Base-by-base conservation (phyloP, 768 basidiomycete species). In the Russula ochroleuca region DNA sequence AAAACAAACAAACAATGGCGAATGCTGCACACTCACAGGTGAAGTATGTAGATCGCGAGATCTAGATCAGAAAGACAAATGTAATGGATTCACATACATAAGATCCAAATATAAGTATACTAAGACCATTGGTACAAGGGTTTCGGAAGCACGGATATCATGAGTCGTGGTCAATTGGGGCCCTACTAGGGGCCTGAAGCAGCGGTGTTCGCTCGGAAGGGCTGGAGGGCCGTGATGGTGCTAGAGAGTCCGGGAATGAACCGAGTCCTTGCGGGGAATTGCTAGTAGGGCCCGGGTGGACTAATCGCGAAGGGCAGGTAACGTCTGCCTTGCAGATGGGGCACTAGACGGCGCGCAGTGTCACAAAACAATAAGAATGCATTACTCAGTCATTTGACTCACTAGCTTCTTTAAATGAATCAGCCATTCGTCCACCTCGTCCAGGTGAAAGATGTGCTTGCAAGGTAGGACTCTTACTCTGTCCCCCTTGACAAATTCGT, bases 241-340 rank as follows among this genome's bases (percentile, higher is more conserved):
- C 15, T 13, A 57, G 57, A 55, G 57, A 45, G 45, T 47, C 35
- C 25, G 47, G 14, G 5, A 57, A 41, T 35, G 57, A 37, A 55
- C 17, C 35, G 43, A 40, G 33, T 33, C 14, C 43, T 41, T 21
- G 57, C 33, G 57, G 5, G 19, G 41, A 21, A 33, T 37, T 21
- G 37, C 25, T 38, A 31, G 35, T 43, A 28, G 52, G 61, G 28
- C 56, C 38, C 15, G 58, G 55, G n/a, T 64, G 70, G 69, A 62
- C 67, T 40, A 70, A 69, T 7, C 72, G 70, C 65, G 73, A 75
- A 13, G 85, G 83, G 64, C 84, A 83, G 1, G 94, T 96, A 53
- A 97, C 92, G 71, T 97, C 94, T 54, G 90, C 86, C 73, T 95
- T 92, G 77, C 94, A 97, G 3, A 94, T 80, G 6, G 94, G 94